These are phyloP conservation scores for Marchantia polymorpha DNA, from an alignment of 225 moss, liverwort and hornwort genomes.

Conservation along the genomic window DNA sequence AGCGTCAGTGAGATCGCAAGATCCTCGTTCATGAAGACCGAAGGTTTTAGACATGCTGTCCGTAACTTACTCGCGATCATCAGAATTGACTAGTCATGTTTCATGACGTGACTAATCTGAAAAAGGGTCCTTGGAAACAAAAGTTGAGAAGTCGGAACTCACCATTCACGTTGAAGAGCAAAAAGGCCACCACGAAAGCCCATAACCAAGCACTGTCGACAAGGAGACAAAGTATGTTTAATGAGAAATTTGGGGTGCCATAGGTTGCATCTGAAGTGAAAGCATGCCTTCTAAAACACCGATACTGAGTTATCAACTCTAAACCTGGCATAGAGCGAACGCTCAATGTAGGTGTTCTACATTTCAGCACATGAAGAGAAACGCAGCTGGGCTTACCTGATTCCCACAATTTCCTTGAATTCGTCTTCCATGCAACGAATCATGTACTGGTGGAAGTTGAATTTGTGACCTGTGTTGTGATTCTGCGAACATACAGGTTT, in stretches of 20 bases:
- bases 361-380: background rate
- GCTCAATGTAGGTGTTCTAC: background rate
- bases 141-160: background rate
- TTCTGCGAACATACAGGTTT: constrained; percentile 32
- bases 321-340: background rate
- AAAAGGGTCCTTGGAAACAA: no score
- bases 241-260: background rate
- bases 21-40: no score
- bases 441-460: constrained; percentile 67
- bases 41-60: background rate
- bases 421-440: constrained; percentile 78
- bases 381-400: constrained; percentile 42
- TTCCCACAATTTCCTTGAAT: constrained; percentile 61
- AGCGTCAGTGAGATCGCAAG: background rate
- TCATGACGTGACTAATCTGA: no score
- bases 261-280: background rate
- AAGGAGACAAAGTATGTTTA: background rate
- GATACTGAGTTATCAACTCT: background rate
- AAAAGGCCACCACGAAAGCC: constrained; percentile 33
- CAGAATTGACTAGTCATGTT: no score
- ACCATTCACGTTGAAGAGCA: constrained; percentile 44
- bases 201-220: constrained; percentile 28
- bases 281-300: background rate
- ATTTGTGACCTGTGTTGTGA: constrained; percentile 52
- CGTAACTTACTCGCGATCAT: background rate